These are phyloP conservation scores for Dittrichia graveolens DNA, from an alignment of 129 eudicot species.

Conservation along the genomic window DNA sequence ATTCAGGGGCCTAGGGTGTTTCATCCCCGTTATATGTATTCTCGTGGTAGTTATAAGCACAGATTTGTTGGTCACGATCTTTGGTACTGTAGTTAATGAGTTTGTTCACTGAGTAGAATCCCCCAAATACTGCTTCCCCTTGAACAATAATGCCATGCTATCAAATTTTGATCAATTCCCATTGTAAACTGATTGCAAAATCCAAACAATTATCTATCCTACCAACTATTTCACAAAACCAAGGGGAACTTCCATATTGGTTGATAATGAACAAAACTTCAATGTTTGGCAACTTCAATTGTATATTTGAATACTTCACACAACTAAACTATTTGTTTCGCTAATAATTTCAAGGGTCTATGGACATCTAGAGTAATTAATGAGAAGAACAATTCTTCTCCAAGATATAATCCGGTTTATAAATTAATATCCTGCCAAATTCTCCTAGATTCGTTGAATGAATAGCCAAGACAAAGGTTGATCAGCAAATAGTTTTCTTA, in stretches of 20 bases:
- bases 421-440: conserved; percentile 18
- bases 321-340: background rate
- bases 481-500: background rate
- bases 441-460: background rate
- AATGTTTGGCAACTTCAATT: background rate
- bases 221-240: conserved; percentile 9
- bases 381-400: background rate
- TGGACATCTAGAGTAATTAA: conserved; percentile 16
- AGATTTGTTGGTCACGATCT: background rate
- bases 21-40: background rate
- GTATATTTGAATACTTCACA: background rate
- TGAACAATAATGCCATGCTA: background rate
- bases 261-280: conserved; percentile 20
- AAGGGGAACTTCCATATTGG: background rate
- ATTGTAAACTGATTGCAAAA: background rate
- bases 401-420: conserved; percentile 1
- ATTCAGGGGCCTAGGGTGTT: background rate
- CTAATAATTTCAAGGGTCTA: background rate
- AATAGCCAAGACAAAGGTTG: background rate
- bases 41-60: conserved; percentile 1
- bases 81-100: background rate
- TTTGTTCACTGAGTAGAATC: background rate
- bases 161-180: too few relatives aligned
- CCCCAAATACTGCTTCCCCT: conserved; percentile 1
- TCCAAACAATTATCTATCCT: conserved; percentile 4